These are phyloP conservation scores for Schrenkiella parvula DNA, from an alignment of 345 rosid genomes.

Conservation along the genomic window DNA sequence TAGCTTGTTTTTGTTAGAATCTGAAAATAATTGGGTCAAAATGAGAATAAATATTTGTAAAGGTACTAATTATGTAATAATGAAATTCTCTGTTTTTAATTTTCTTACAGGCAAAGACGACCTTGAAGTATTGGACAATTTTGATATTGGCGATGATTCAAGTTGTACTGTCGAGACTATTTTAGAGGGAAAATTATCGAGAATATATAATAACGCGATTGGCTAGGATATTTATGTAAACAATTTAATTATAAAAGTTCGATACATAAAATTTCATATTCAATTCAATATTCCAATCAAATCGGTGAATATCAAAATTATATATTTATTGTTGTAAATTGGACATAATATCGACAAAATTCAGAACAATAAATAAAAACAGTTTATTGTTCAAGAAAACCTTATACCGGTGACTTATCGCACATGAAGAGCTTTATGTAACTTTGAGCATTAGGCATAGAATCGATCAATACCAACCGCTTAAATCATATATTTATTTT, in stretches of 20 bases:
- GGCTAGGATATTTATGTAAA: conserved; percentile 29
- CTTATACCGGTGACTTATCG: neutral
- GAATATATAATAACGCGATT: conserved; percentile 5
- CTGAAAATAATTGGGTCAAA: neutral
- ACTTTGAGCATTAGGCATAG: conserved; percentile 5
- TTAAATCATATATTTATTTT: too few species aligned
- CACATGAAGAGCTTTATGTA: conserved; percentile 11
- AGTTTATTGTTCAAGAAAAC: conserved; percentile 2
- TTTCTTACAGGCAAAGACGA: conserved; percentile 53
- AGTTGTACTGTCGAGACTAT: conserved; percentile 52
- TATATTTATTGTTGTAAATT: neutral
- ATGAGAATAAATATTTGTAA: neutral
- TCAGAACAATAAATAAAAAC: neutral
- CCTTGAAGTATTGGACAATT: conserved; percentile 71
- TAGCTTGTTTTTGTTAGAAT: neutral
- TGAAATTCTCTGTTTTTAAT: neutral
- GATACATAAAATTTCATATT: conserved; percentile 10
- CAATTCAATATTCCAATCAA: neutral
- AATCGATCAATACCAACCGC: neutral
- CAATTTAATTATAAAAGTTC: conserved; percentile 1
- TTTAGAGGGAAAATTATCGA: conserved; percentile 13
- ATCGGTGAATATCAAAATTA: neutral
- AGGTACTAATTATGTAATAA: conserved; percentile 3
- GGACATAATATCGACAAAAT: neutral
- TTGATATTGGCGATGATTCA: conserved; percentile 60